These are phyloP conservation scores for Tricholoma hemisulphureum DNA, from an alignment of 768 basidiomycete species.

Conservation along the genomic window DNA sequence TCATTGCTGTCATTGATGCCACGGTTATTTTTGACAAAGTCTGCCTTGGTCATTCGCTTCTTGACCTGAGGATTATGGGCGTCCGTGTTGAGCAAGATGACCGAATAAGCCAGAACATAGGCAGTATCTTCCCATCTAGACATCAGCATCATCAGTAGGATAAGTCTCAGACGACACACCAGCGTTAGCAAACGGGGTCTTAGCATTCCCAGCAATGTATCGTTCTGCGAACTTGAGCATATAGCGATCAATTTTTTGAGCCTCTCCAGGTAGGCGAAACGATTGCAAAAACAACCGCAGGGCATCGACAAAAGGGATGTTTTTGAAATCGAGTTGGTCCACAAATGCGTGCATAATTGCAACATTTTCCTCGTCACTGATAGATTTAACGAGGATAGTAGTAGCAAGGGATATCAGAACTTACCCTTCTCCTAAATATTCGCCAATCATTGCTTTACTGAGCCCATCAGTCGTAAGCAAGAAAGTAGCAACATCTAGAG, in stretches of 20 bases:
- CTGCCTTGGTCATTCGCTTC: conserved; percentile 87
- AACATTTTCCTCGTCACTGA: conserved; percentile 84
- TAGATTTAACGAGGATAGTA: conserved; percentile 3
- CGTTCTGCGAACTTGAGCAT: conserved; percentile 99
- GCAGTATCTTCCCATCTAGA: conserved; percentile 63
- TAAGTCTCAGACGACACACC: conserved; percentile 49
- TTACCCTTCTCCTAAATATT: conserved; percentile 96
- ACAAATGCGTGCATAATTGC: conserved; percentile 98
- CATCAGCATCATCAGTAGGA: neutral
- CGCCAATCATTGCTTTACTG: conserved; percentile 94
- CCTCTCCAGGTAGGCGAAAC: conserved; percentile 95
- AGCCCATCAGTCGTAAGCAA: conserved; percentile 87
- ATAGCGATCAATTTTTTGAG: conserved; percentile 98
- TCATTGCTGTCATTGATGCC: conserved; percentile 92
- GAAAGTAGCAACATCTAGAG: conserved; percentile 82
- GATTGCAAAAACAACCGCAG: conserved; percentile 88
- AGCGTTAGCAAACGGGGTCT: conserved; percentile 90
- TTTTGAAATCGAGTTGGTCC: conserved; percentile 84
- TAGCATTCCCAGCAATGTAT: conserved; percentile 85
- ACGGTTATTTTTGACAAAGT: conserved; percentile 93
- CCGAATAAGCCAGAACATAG: conserved; percentile 93
- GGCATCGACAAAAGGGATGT: conserved; percentile 83
- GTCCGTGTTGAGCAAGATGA: conserved; percentile 96
- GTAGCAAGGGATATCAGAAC: conserved; percentile 22
- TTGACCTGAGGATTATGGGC: conserved; percentile 95